Evolutionary conservation across 139 green algal genomes (phyloP), one percentile per base, ranked within the genome.

Genomic region (Asterochloris erici): DNA sequence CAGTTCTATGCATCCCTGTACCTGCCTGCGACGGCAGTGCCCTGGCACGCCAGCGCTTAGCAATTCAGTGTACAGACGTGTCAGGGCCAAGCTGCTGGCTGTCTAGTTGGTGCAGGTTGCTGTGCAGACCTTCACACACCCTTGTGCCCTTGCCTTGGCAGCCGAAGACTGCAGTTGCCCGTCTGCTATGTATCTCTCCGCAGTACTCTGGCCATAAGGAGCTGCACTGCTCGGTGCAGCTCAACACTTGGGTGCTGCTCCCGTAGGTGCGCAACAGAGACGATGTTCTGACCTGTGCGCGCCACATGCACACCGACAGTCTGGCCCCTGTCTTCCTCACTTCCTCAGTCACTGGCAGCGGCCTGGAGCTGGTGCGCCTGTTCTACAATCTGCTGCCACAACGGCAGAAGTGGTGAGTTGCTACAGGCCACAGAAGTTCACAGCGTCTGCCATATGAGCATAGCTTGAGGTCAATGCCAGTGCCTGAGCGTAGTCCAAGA

Each of bases 251-350:
- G 11, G 11, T 76, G 27, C 27, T 75, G 38, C 26, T 12, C 27
- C 17, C 38, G 21, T 78, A 90, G 84, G 86, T 90, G 64, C 79
- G 88, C n/a, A 91, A 27, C 21, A 63, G 68, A 12, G 91, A 96
- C 62, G 95, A 98, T 79, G 93, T 96, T 73, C 68, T 98, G 82
- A 94, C 93, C 14, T 97, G 91, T 79, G 94, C 93, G 19, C 88
- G 90, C 61, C 94, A 94, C 83, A 97, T 98, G 79, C 89, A 93
- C 85, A 91, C 91, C 19, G 93, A 96, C 83, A 87, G 77, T 16
- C 89, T 98, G 80, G 94, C 94, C 11, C 95, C 95, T 60, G 95
- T 98, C 82, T 98, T 98, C 87, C 89, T 98, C 61, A 96, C 93
- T 19, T 97, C 94, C 9, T 91, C 90, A 12, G 95, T 98, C 19